Percentiles rank a stretch among this genome's conserved stretches.
phyloP scores from a whole-genome alignment of 2,329 filamentous ascomycete species.

The Raffaelea albimanens region DNA sequence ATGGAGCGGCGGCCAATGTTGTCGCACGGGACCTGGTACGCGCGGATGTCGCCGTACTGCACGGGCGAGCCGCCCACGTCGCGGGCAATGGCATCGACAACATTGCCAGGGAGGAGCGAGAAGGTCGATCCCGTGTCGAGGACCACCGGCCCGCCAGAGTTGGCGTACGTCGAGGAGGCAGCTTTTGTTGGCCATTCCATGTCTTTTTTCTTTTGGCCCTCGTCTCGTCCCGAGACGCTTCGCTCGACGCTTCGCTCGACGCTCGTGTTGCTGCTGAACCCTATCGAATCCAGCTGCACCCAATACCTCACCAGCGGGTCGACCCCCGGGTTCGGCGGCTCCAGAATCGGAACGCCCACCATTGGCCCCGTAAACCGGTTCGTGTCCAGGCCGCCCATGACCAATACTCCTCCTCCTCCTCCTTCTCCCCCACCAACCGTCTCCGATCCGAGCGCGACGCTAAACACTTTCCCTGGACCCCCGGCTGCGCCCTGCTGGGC shows the following conservation, averaged over 20 bases:
- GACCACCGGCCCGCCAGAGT: constrained; percentile 17
- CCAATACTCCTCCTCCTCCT: constrained; percentile 13
- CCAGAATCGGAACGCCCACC: constrained; percentile 31
- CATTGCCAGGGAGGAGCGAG: constrained; percentile 31
- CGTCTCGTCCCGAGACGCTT: too few relatives aligned
- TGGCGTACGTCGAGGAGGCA: constrained; percentile 12
- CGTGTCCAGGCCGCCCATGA: constrained; percentile 31
- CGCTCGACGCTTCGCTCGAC: too few relatives aligned
- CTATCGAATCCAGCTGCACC: constrained; percentile 20
- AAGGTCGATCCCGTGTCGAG: constrained; percentile 46
- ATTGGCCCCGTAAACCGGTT: constrained; percentile 35
- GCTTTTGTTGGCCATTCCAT: background rate
- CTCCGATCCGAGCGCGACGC: constrained; percentile 14
- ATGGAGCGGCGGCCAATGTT: constrained; percentile 18
- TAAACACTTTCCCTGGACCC: constrained; percentile 12
- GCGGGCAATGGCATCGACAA: constrained; percentile 32
- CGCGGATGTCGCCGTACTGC: too few relatives aligned
- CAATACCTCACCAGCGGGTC: constrained; percentile 21
- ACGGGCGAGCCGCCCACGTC: constrained; percentile 22
- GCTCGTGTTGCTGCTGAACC: constrained; percentile 14
- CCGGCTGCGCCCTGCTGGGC: constrained; percentile 17
- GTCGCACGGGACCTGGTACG: background rate
- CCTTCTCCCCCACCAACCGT: constrained; percentile 8
- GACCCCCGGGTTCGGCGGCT: constrained; percentile 15
- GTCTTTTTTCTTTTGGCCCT: too few relatives aligned